A percentile compares a stretch with the other conserved stretches of the same genome.
Conservation (phyloP, 1,284 basidiomycete species). For the Schizopora paradoxa region DNA sequence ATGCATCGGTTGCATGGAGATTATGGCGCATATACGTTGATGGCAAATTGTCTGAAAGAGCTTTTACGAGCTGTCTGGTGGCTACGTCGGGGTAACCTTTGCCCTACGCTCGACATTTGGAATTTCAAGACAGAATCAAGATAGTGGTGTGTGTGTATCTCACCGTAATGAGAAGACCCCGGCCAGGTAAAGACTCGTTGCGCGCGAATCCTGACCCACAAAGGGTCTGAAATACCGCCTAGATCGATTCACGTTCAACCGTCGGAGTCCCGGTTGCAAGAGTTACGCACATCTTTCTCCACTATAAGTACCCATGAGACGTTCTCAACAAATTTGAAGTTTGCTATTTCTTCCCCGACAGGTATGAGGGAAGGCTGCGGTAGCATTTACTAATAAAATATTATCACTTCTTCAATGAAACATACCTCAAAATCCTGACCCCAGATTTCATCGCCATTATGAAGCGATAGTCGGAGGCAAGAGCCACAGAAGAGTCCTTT, state of each 20-base stretch:
- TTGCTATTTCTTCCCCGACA: slow-evolving; percentile 60
- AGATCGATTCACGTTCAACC: not conserved
- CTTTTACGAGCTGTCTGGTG: slow-evolving; percentile 75
- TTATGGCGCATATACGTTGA: slow-evolving; percentile 34
- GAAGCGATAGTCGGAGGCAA: slow-evolving; percentile 51
- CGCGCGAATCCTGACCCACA: slow-evolving; percentile 51
- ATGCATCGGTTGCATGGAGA: slow-evolving; percentile 2
- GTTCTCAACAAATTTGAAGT: slow-evolving; percentile 46
- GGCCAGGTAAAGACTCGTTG: slow-evolving; percentile 43
- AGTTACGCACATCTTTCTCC: slow-evolving; percentile 77
- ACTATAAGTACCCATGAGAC: slow-evolving; percentile 78
- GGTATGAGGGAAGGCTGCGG: slow-evolving; percentile 72
- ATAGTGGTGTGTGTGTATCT: slow-evolving; percentile 2
- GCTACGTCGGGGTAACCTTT: slow-evolving; percentile 93
- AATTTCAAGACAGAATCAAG: slow-evolving; percentile 7
- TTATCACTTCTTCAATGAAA: slow-evolving; percentile 1
- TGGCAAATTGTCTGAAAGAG: slow-evolving; percentile 63
- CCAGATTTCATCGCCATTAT: slow-evolving; percentile 47
- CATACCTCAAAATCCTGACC: slow-evolving; percentile 55
- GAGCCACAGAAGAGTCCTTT: slow-evolving; percentile 81
- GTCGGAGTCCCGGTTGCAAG: not conserved
- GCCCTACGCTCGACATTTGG: slow-evolving; percentile 56
- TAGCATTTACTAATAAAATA: slow-evolving; percentile 1
- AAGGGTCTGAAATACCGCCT: slow-evolving; percentile 88
- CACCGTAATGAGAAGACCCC: slow-evolving; percentile 71